phyloP scores from a whole-genome alignment of 2,329 filamentous ascomycete genomes.

The Fusarium paranaense region DNA sequence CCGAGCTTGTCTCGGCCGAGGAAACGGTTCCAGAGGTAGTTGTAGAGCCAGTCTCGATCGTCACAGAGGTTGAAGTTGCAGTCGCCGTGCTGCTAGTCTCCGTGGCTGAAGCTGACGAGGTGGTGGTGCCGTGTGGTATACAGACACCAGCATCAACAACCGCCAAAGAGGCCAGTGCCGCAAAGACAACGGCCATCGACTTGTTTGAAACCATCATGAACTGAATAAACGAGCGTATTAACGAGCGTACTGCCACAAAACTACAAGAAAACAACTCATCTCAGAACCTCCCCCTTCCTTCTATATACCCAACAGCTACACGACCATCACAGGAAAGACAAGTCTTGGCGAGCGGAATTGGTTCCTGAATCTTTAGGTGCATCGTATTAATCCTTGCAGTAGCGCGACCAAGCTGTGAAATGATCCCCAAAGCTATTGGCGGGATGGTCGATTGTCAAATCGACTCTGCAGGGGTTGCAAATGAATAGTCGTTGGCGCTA shows the following conservation, averaged over 20 bases:
- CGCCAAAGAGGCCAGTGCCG: neutral
- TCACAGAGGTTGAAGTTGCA: neutral
- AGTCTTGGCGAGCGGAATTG: neutral
- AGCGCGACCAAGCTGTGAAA: neutral
- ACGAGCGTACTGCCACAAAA: neutral
- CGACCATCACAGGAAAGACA: neutral
- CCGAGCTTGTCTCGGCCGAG: neutral
- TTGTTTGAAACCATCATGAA: neutral
- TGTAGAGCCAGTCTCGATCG: neutral
- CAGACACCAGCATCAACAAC: neutral
- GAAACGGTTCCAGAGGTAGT: neutral
- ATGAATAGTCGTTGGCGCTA: neutral
- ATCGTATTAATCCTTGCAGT: neutral
- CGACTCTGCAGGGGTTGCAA: neutral
- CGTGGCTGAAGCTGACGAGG: neutral
- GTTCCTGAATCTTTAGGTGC: neutral
- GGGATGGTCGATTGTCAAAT: neutral
- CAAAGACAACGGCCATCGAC: neutral
- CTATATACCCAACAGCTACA: neutral
- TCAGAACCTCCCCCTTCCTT: neutral
- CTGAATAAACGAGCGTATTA: neutral
- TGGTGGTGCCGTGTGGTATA: neutral
- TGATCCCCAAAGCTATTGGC: neutral
- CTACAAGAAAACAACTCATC: neutral
- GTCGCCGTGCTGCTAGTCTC: neutral